Conservation (phyloP, 2,329 filamentous ascomycete genomes). For the Pestalotiopsis sp. region DNA sequence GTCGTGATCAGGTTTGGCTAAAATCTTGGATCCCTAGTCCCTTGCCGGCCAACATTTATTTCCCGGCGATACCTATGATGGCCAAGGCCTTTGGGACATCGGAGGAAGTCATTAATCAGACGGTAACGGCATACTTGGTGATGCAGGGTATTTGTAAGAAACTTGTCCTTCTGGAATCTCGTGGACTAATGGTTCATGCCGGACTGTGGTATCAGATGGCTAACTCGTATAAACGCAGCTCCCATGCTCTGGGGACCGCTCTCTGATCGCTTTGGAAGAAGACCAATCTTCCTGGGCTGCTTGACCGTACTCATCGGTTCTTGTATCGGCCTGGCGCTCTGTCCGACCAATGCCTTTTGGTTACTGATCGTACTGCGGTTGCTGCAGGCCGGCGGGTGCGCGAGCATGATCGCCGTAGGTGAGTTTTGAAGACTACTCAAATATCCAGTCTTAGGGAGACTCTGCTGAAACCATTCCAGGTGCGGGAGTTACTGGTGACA, state of each 20-base stretch:
- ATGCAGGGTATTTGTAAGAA: slow-evolving; percentile 30
- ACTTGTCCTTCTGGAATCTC: background rate
- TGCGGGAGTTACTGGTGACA: slow-evolving; percentile 34
- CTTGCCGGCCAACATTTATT: slow-evolving; percentile 37
- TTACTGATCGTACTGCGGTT: slow-evolving; percentile 32
- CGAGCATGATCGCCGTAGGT: slow-evolving; percentile 36
- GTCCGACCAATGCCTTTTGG: slow-evolving; percentile 34
- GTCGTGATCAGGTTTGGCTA: background rate
- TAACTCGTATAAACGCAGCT: slow-evolving; percentile 10
- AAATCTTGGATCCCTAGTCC: slow-evolving; percentile 22
- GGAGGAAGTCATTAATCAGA: slow-evolving; percentile 32
- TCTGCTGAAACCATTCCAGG: background rate
- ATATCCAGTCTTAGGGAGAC: background rate
- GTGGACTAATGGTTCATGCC: background rate
- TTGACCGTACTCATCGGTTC: slow-evolving; percentile 32
- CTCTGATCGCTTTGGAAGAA: slow-evolving; percentile 34
- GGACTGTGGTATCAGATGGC: background rate
- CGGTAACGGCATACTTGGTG: slow-evolving; percentile 34
- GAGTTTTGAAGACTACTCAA: too few relatives aligned
- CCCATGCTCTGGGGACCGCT: slow-evolving; percentile 38
- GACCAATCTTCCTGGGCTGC: slow-evolving; percentile 32
- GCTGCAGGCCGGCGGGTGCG: slow-evolving; percentile 35
- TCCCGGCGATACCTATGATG: slow-evolving; percentile 33
- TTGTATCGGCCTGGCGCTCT: slow-evolving; percentile 34
- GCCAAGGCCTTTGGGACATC: slow-evolving; percentile 30